These are phyloP conservation scores for Eucalyptus dawsonii DNA, from an alignment of 345 rosid species.

Conservation along the genomic window DNA sequence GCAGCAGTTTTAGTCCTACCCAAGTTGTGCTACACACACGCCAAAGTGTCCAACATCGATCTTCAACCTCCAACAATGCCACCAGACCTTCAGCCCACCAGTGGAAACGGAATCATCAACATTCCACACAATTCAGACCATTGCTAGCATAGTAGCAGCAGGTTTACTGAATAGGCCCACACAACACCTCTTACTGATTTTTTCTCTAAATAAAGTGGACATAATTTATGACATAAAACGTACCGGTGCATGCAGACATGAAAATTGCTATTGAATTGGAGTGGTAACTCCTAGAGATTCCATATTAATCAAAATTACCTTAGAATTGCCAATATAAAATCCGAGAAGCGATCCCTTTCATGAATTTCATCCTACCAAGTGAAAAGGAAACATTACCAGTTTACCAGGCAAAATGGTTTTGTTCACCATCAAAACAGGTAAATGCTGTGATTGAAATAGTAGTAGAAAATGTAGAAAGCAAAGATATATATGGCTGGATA, in stretches of 20 bases:
- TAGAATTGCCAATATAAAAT: constrained; percentile 80
- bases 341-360: constrained; percentile 95
- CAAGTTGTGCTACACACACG: not conserved
- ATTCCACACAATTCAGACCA: not conserved
- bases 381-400: constrained; percentile 1
- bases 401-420: not conserved
- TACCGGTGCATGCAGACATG: not conserved
- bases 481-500: not conserved
- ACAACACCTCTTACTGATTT: not conserved
- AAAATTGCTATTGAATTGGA: not conserved
- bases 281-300: not conserved
- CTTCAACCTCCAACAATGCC: not conserved
- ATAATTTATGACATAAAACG: not conserved
- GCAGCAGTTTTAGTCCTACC: not conserved
- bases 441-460: not conserved
- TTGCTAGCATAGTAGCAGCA: not conserved
- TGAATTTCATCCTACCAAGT: constrained; percentile 87
- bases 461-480: not conserved
- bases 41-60: not conserved
- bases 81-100: not conserved
- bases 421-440: not conserved
- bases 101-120: not conserved
- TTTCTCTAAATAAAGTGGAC: not conserved
- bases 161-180: not conserved
- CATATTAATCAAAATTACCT: constrained; percentile 29